Evolutionary conservation across 495 filamentous ascomycete genomes (phyloP), one percentile per base, ranked within the genome.

Genomic region (Penicillium alfredii): DNA sequence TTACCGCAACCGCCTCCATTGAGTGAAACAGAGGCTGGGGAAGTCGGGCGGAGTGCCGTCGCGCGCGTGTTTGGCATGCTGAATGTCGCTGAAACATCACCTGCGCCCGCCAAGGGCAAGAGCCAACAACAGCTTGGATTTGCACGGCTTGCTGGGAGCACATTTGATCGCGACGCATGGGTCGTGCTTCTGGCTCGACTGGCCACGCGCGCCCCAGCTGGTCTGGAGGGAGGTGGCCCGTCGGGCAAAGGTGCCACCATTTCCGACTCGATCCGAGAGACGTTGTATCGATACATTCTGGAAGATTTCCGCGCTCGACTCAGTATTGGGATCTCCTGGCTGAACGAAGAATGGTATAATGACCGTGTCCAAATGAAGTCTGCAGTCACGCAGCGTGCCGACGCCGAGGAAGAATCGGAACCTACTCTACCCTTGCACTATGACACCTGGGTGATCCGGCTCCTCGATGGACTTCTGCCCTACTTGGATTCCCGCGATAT

Each of bases 301-400:
- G 84, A 88, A 39, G 92, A 99, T 60, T 99, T 93, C 61, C 76
- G 88, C 21, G 77, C 74, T 24, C 78, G 90, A 14, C 85, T 97
- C 37, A 88, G 87, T 38, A 73, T 88, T 22, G 89, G 86, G 2
- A 81, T 95, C 35, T 75, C 80, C 11, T 99, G 92, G 92, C 69
- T 97, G 16, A 89, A 82, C 49, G 92, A 99, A 59, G 92, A 99
- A 61, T 99, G 90, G 90, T 97, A 94, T 63, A 92, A 87, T 53
- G 93, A 95, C 56, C 76, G 76, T 24, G 60, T 94, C 15, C 73
- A 76, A 41, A 62, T 72, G 58, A 53, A 60, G 22, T 49, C 52
- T 29, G 63, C 68, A 28, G 51, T 61, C 6, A 40, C 51, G 6
- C 53, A 56, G 13, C 64, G 66, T 12, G 47, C 54, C 6, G 63